These are phyloP conservation scores for Priceomyces haplophilus DNA, from an alignment of 805 yeast genomes.

Conservation along the genomic window DNA sequence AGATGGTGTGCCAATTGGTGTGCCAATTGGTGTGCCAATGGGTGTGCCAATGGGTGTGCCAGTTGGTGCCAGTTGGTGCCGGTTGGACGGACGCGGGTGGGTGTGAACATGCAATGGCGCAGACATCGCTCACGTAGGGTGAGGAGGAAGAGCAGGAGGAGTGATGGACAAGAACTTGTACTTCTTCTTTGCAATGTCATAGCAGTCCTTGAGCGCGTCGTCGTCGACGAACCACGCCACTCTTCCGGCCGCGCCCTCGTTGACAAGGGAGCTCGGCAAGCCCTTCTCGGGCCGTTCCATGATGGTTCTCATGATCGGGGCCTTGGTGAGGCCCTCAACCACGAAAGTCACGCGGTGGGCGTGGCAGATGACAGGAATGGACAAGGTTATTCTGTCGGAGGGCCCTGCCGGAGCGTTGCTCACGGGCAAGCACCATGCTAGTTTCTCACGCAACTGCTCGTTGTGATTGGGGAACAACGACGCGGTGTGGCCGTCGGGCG, in stretches of 20 bases:
- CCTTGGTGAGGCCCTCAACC: conserved; percentile 94
- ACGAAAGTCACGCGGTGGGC: conserved; percentile 91
- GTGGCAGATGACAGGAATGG: conserved; percentile 93
- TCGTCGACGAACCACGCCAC: conserved; percentile 97
- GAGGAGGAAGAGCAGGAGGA: background rate
- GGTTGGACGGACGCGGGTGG: too few relatives aligned
- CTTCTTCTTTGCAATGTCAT: conserved; percentile 64
- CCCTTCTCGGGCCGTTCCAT: conserved; percentile 98
- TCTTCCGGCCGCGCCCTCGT: conserved; percentile 94
- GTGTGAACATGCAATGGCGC: too few relatives aligned
- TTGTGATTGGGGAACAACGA: conserved; percentile 90
- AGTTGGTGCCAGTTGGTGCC: too few relatives aligned
- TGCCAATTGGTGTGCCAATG: too few relatives aligned
- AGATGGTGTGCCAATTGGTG: too few relatives aligned
- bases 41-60: too few relatives aligned
- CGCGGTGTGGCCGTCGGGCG: conserved; percentile 98
- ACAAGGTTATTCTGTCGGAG: conserved; percentile 76
- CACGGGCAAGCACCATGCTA: conserved; percentile 95
- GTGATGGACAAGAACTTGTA: conserved; percentile 53
- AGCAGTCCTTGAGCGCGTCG: conserved; percentile 81
- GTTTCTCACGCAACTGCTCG: conserved; percentile 79
- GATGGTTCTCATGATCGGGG: conserved; percentile 84
- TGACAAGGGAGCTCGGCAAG: conserved; percentile 87
- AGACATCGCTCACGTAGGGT: too few relatives aligned
- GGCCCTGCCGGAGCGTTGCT: conserved; percentile 91